phyloP scores from a whole-genome alignment of 768 basidiomycete species.

The Naganishia vishniacii region DNA sequence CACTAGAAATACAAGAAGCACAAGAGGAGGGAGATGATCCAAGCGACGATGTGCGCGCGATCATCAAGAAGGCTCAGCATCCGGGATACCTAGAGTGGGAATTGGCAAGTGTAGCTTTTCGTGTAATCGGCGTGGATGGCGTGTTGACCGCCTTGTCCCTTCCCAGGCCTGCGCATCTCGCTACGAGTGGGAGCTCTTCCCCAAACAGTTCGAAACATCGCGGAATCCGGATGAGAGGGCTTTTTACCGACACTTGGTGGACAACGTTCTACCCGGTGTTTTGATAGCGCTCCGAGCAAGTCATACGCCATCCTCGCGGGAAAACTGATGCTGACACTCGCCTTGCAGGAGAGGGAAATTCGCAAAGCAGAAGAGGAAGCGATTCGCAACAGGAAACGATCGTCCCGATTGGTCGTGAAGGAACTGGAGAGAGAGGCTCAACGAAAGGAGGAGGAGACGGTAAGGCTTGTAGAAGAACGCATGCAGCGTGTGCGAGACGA shows the following conservation, averaged over 20 bases:
- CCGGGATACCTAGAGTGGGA: slow-evolving; percentile 69
- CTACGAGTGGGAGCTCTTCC: slow-evolving; percentile 76
- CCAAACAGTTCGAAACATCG: slow-evolving; percentile 67
- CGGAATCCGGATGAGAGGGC: slow-evolving; percentile 75
- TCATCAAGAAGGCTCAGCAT: slow-evolving; percentile 32
- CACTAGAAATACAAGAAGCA: slow-evolving; percentile 6
- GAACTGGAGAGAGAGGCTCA: slow-evolving; percentile 68
- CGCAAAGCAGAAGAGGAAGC: slow-evolving; percentile 60
- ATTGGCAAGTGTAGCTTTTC: slow-evolving; percentile 59
- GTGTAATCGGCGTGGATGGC: too few relatives aligned
- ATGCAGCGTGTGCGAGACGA: slow-evolving; percentile 43
- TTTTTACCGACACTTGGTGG: slow-evolving; percentile 63
- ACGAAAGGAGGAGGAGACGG: slow-evolving; percentile 55
- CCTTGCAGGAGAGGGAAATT: slow-evolving; percentile 41
- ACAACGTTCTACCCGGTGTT: slow-evolving; percentile 66
- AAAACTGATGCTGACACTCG: not conserved
- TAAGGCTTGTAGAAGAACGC: slow-evolving; percentile 43
- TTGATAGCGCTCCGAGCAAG: slow-evolving; percentile 66
- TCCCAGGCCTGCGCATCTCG: slow-evolving; percentile 75
- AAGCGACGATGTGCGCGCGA: slow-evolving; percentile 51
- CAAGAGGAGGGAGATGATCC: slow-evolving; percentile 51
- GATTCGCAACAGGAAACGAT: slow-evolving; percentile 78
- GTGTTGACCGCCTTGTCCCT: too few relatives aligned
- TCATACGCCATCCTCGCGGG: slow-evolving; percentile 47
- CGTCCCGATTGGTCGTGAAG: slow-evolving; percentile 75